These are phyloP conservation scores for Colletotrichum lupini DNA, from an alignment of 2,329 filamentous ascomycete species.

Conservation along the genomic window DNA sequence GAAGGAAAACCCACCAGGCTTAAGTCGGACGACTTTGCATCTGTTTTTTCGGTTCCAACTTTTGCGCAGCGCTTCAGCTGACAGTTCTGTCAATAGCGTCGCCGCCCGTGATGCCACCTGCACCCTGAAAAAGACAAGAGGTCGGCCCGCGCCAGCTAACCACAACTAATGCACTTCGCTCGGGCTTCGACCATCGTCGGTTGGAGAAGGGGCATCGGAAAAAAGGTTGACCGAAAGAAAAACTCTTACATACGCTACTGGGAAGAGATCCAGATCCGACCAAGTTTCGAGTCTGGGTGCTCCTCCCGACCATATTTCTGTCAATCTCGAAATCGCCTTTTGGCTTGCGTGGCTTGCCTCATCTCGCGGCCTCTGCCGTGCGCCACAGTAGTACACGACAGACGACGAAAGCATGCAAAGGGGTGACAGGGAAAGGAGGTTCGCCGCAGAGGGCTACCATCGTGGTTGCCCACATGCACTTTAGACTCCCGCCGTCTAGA, in stretches of 20 bases:
- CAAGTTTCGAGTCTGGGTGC: not conserved
- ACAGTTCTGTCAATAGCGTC: constrained; percentile 28
- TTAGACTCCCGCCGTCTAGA: not conserved
- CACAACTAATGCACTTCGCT: constrained; percentile 9
- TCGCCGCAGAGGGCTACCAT: not conserved
- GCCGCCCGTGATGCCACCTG: not conserved
- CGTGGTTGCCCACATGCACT: not conserved
- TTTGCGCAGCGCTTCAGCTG: not conserved
- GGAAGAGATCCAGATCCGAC: too few relatives aligned
- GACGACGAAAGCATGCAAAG: not conserved
- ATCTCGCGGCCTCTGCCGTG: constrained; percentile 28
- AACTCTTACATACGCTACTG: not conserved
- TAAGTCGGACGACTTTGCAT: not conserved
- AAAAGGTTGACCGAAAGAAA: not conserved
- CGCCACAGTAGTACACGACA: not conserved
- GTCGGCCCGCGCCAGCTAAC: not conserved
- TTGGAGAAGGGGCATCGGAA: not conserved
- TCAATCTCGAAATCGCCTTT: not conserved
- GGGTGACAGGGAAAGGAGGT: not conserved
- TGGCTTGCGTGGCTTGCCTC: not conserved
- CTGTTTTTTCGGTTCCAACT: not conserved
- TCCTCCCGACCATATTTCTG: not conserved
- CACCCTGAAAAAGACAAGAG: not conserved
- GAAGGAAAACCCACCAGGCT: not conserved
- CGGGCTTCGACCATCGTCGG: not conserved